These are phyloP conservation scores for Candolleomyces aberdarensis DNA, from an alignment of 768 basidiomycete genomes.

Conservation along the genomic window DNA sequence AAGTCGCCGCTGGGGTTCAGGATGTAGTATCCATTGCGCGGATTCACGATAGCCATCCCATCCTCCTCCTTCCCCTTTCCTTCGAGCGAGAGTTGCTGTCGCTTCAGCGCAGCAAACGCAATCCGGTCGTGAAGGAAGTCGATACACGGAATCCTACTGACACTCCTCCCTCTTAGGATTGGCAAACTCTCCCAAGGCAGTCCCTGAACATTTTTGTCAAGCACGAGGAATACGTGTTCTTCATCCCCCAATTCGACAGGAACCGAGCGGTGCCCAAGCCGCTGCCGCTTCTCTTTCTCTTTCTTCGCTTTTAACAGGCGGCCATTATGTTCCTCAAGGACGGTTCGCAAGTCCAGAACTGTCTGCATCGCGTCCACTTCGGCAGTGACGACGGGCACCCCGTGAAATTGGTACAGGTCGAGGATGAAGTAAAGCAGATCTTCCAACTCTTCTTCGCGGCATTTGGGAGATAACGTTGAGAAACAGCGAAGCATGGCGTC, in stretches of 20 bases:
- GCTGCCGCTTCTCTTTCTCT: conserved; percentile 11
- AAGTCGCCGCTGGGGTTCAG: conserved; percentile 94
- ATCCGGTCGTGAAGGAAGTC: conserved; percentile 87
- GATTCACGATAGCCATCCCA: conserved; percentile 58
- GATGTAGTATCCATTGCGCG: conserved; percentile 72
- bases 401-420: conserved; percentile 92
- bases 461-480: conserved; percentile 75
- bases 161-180: conserved; percentile 73
- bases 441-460: conserved; percentile 91
- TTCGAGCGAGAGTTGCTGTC: conserved; percentile 16
- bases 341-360: conserved; percentile 76
- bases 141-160: conserved; percentile 90
- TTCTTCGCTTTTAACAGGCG: conserved; percentile 24
- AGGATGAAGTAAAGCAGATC: conserved; percentile 92
- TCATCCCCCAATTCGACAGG: conserved; percentile 19
- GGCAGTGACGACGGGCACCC: conserved; percentile 81
- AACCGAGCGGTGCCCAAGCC: conserved; percentile 14
- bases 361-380: conserved; percentile 92
- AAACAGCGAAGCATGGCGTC: conserved; percentile 83
- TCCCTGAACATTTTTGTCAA: conserved; percentile 86
- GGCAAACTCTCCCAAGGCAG: conserved; percentile 98
- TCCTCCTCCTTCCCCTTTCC: conserved; percentile 6
- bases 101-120: conserved; percentile 49
- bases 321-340: conserved; percentile 68
- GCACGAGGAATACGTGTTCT: conserved; percentile 80